Percentiles rank a stretch among this genome's conserved stretches.
These are phyloP conservation scores for Asterochloris erici DNA, from an alignment of 139 green algal species.

Conservation along the genomic window DNA sequence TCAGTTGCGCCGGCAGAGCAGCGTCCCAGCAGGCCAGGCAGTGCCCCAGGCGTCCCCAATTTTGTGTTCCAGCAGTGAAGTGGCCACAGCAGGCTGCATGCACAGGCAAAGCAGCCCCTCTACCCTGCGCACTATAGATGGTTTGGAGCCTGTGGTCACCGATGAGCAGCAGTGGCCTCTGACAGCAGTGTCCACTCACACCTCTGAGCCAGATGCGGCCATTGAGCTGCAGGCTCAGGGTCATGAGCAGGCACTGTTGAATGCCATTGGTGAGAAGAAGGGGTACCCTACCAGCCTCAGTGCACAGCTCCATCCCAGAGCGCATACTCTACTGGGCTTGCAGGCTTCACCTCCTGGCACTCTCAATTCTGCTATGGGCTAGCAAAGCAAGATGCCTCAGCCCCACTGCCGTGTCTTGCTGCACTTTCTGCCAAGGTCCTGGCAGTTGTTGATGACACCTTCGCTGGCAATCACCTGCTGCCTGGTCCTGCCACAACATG, in stretches of 20 bases:
- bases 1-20: no score
- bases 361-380: no score
- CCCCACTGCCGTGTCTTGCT: neutral
- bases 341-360: neutral
- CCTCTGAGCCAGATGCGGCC: neutral
- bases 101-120: no score
- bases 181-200: neutral
- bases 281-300: neutral
- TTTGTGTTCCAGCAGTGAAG: no score
- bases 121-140: no score
- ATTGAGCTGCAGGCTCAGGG: conserved; percentile 16
- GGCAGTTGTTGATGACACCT: neutral
- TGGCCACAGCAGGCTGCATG: no score
- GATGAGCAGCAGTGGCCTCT: neutral
- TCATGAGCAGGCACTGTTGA: neutral
- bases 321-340: neutral
- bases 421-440: neutral
- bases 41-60: no score
- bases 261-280: neutral
- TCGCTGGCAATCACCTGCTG: neutral
- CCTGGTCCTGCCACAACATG: neutral
- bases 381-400: no score
- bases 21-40: no score
- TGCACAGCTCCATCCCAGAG: neutral
- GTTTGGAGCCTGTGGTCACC: no score